Percentiles rank a stretch among this genome's conserved stretches.
phyloP scores from a whole-genome alignment of 2,329 filamentous ascomycete genomes.

The Colletotrichum musicola region DNA sequence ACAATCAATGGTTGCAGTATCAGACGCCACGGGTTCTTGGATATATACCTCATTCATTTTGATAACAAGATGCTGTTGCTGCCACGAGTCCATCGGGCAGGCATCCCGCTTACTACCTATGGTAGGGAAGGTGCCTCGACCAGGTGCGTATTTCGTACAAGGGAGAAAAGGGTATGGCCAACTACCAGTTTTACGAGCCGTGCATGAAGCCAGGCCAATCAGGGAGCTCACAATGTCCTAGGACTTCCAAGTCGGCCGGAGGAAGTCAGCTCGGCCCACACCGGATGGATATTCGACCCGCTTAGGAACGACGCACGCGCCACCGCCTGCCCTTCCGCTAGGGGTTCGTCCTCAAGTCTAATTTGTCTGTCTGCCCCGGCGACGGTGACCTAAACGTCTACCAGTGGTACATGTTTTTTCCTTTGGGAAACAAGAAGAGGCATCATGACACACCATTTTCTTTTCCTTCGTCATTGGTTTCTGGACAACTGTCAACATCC shows the following conservation, averaged over 20 bases:
- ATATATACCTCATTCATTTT: not conserved
- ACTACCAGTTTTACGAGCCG: constrained; percentile 18
- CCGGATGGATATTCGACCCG: constrained; percentile 31
- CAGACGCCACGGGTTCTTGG: not conserved
- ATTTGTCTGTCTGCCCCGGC: no score
- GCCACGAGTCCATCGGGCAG: not conserved
- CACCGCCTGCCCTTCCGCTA: constrained; percentile 8
- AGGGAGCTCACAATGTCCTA: not conserved
- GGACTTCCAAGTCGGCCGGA: constrained; percentile 9
- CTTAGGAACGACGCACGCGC: constrained; percentile 7
- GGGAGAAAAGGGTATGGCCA: not conserved
- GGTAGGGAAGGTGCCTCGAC: not conserved
- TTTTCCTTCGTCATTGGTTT: no score
- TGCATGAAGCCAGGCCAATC: constrained; percentile 7
- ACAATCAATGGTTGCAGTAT: not conserved
- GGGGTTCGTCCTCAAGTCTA: not conserved
- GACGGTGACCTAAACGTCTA: not conserved
- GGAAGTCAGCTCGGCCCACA: constrained; percentile 28
- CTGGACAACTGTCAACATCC: no score
- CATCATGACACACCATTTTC: no score
- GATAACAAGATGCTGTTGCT: not conserved
- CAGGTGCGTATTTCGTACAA: not conserved
- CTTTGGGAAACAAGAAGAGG: not conserved
- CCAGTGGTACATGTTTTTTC: not conserved
- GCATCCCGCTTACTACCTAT: not conserved